These are phyloP conservation scores for Sporothrix brasiliensis DNA, from an alignment of 2,329 filamentous ascomycete genomes.

Conservation along the genomic window DNA sequence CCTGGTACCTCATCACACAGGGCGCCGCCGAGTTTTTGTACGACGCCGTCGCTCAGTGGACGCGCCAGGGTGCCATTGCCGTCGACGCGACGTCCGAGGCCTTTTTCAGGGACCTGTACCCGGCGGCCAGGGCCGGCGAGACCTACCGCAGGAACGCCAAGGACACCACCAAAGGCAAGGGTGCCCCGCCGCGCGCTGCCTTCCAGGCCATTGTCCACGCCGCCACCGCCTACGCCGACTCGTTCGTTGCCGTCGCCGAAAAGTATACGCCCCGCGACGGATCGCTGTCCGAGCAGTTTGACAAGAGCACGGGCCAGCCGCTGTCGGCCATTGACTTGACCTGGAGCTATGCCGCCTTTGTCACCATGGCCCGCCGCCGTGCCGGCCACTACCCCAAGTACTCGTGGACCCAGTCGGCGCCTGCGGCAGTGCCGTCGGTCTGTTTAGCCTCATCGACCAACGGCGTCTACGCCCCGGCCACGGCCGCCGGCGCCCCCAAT, in stretches of 20 bases:
- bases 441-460: not conserved
- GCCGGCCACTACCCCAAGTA: slow-evolving; percentile 10
- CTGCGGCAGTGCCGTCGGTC: not conserved
- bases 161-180: too few relatives aligned
- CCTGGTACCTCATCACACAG: slow-evolving; percentile 22
- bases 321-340: slow-evolving; percentile 13
- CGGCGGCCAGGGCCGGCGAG: not conserved
- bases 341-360: slow-evolving; percentile 12
- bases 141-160: not conserved
- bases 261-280: slow-evolving; percentile 9
- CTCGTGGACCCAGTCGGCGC: not conserved
- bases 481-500: not conserved
- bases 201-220: slow-evolving; percentile 10
- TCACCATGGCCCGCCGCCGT: slow-evolving; percentile 13
- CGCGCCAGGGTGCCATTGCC: not conserved
- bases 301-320: slow-evolving; percentile 3
- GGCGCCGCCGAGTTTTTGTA: slow-evolving; percentile 20
- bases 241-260: not conserved
- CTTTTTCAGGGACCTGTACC: slow-evolving; percentile 15
- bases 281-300: slow-evolving; percentile 20
- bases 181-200: not conserved
- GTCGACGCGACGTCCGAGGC: not conserved
- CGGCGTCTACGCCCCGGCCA: not conserved
- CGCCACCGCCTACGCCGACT: slow-evolving; percentile 1
- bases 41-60: slow-evolving; percentile 13